phyloP scores from a whole-genome alignment of 257 asterid species.

The Gentiana straminea region DNA sequence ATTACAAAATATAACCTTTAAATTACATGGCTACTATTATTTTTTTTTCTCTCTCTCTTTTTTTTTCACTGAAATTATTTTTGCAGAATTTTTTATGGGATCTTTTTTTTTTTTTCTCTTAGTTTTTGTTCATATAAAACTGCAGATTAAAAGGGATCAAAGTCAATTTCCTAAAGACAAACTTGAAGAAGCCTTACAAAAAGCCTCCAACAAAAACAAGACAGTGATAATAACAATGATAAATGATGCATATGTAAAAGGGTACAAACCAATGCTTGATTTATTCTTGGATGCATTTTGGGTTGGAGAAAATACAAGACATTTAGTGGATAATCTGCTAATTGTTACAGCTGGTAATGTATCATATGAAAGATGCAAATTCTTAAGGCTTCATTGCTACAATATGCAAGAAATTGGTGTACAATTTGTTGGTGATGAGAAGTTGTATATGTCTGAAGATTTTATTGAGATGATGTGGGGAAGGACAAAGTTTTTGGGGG shows the following conservation, averaged over 20 bases:
- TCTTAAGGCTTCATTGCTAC: slow-evolving; percentile 34
- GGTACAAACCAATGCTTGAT: slow-evolving; percentile 36
- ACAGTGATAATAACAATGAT: slow-evolving; percentile 31
- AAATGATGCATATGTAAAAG: slow-evolving; percentile 41
- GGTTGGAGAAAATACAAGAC: slow-evolving; percentile 31
- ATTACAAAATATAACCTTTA: too few species aligned
- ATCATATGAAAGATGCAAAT: slow-evolving; percentile 29
- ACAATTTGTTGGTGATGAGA: slow-evolving; percentile 27
- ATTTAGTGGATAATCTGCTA: slow-evolving; percentile 17
- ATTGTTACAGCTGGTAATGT: slow-evolving; percentile 34
- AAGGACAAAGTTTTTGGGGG: slow-evolving; percentile 18
- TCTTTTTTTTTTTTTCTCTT: too few species aligned
- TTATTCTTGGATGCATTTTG: slow-evolving; percentile 44
- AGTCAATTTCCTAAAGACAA: slow-evolving; percentile 8
- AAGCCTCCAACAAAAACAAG: slow-evolving; percentile 20
- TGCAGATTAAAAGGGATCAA: too few species aligned
- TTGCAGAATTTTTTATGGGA: too few species aligned
- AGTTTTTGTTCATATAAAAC: too few species aligned
- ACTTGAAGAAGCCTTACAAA: slow-evolving; percentile 19
- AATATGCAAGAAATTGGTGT: slow-evolving; percentile 31
- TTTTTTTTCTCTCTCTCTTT: too few species aligned
- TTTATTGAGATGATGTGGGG: slow-evolving; percentile 30
- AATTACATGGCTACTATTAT: too few species aligned
- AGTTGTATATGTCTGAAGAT: slow-evolving; percentile 22
- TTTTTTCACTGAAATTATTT: too few species aligned